These are phyloP conservation scores for Marvania coccoides DNA, from an alignment of 139 green algal genomes.

Conservation along the genomic window DNA sequence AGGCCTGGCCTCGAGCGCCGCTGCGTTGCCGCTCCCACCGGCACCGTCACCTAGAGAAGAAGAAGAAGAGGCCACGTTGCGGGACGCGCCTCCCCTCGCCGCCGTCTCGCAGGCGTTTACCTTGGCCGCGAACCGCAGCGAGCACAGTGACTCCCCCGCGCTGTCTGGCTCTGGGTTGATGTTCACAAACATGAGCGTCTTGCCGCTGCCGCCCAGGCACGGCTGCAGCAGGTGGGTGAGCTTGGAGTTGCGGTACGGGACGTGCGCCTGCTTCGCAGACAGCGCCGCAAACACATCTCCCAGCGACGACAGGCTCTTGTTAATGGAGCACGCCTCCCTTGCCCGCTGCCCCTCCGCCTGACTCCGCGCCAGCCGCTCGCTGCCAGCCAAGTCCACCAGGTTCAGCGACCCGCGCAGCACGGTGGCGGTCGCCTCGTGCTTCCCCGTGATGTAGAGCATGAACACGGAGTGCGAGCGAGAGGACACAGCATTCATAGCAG, in stretches of 20 bases:
- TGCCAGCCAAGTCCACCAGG: conserved; percentile 90
- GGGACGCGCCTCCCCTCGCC: conserved; percentile 57
- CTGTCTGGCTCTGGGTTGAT: conserved; percentile 78
- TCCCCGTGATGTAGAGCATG: conserved; percentile 88
- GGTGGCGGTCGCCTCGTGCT: conserved; percentile 54
- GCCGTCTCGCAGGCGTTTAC: conserved; percentile 77
- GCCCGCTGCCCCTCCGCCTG: conserved; percentile 67
- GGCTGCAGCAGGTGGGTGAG: conserved; percentile 86
- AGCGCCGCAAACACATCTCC: conserved; percentile 85
- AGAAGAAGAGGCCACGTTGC: neutral
- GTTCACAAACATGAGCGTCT: conserved; percentile 95
- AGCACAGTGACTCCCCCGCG: conserved; percentile 71
- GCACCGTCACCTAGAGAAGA: neutral
- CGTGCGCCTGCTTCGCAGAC: conserved; percentile 53
- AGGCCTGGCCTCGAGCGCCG: neutral
- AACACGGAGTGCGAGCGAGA: conserved; percentile 89
- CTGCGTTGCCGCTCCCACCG: neutral
- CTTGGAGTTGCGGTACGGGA: conserved; percentile 91
- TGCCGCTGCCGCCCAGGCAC: conserved; percentile 49
- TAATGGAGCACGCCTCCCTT: conserved; percentile 92
- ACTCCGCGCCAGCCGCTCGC: conserved; percentile 70
- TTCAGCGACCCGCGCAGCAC: conserved; percentile 73
- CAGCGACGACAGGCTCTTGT: conserved; percentile 78
- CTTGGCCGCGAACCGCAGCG: conserved; percentile 83
- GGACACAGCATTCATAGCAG: conserved; percentile 88